Evolutionary conservation across 306 rosid genomes (phyloP).

Genomic region (Cercis canadensis): DNA sequence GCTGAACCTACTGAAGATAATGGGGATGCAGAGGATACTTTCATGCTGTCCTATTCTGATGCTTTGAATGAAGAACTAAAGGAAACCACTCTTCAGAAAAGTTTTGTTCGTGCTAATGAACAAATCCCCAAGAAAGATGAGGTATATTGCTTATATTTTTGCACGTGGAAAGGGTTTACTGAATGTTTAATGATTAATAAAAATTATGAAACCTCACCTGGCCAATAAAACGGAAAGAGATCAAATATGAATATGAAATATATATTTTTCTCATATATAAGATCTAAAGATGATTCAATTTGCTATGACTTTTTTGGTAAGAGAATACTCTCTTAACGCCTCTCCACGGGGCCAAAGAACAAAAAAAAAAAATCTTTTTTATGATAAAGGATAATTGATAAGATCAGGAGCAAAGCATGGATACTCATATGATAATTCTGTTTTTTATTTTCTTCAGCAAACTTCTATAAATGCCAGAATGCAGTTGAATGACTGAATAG

Average conservation of each 20-base stretch:
- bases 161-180: conserved; percentile 17
- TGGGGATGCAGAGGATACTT: conserved; percentile 53
- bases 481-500: conserved; percentile 22
- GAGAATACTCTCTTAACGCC: not conserved
- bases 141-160: conserved; percentile 54
- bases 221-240: conserved; percentile 20
- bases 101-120: conserved; percentile 82
- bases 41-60: conserved; percentile 77
- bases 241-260: not conserved
- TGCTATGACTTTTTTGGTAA: conserved; percentile 1
- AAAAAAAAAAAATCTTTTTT: too few relatives aligned
- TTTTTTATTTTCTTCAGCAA: conserved; percentile 30
- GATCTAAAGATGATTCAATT: not conserved
- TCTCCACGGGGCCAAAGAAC: too few relatives aligned
- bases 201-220: not conserved
- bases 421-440: conserved; percentile 12
- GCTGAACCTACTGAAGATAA: conserved; percentile 48
- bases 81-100: conserved; percentile 73
- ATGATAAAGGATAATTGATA: too few relatives aligned
- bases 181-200: not conserved
- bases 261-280: not conserved
- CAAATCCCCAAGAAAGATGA: conserved; percentile 69
- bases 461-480: conserved; percentile 1
- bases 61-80: conserved; percentile 73
- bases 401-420: not conserved